Evolutionary conservation across 164 flowering plant species (phyloP).

Genomic region (Liriodendron chinense): DNA sequence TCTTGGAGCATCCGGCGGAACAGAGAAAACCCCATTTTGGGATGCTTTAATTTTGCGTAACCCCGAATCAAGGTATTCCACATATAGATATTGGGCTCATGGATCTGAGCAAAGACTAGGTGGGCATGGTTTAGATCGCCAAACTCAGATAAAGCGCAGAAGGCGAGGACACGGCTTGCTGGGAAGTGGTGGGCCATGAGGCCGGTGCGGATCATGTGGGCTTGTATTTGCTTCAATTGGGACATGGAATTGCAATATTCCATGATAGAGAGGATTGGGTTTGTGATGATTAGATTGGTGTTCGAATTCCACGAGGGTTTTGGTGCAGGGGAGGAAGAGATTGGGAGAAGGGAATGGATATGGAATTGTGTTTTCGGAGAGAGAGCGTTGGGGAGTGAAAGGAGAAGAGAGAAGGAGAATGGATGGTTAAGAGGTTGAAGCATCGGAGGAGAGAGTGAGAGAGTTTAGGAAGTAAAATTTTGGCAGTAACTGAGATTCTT

Average conservation of each 20-base stretch:
- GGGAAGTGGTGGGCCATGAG: conserved; percentile 55
- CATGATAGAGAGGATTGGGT: conserved; percentile 48
- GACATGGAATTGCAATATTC: conserved; percentile 56
- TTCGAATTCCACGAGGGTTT: conserved; percentile 18
- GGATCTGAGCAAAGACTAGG: conserved; percentile 6
- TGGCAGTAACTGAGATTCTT: no score
- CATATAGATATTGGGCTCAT: conserved; percentile 10
- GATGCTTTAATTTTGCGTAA: conserved; percentile 21
- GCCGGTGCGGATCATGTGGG: conserved; percentile 54
- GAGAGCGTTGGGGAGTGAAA: not conserved
- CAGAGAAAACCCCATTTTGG: conserved; percentile 29
- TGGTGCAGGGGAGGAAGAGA: not conserved
- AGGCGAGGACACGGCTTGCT: conserved; percentile 52
- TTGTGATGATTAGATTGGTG: conserved; percentile 5
- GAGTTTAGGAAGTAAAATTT: no score
- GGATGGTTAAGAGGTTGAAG: no score
- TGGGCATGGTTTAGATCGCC: conserved; percentile 26
- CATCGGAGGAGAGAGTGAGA: no score
- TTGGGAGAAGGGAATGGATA: not conserved
- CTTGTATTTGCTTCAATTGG: conserved; percentile 64
- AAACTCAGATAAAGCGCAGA: conserved; percentile 50
- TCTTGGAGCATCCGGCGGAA: conserved; percentile 45
- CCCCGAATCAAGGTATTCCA: conserved; percentile 55
- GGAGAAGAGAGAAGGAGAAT: not conserved
- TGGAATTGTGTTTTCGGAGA: not conserved